Conservation (phyloP, 2,329 filamentous ascomycete genomes). For the Verticillium nubilum region DNA sequence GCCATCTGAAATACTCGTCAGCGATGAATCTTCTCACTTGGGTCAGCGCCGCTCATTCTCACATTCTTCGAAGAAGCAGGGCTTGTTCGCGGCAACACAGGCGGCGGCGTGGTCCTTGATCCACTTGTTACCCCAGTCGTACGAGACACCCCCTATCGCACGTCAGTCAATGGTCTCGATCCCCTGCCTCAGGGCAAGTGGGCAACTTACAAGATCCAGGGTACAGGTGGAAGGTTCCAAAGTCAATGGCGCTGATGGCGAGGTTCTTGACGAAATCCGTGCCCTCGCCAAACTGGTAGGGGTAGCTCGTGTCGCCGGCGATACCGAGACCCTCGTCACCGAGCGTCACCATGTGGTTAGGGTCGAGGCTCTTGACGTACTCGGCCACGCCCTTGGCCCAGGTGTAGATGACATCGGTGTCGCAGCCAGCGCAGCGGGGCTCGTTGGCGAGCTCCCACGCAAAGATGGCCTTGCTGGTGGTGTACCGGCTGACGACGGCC, state of each 20-base stretch:
- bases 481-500: constrained; percentile 43
- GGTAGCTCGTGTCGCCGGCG: constrained; percentile 45
- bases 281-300: constrained; percentile 44
- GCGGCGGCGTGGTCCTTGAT: constrained; percentile 19
- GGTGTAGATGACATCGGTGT: constrained; percentile 49
- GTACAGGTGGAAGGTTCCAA: constrained; percentile 25
- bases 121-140: constrained; percentile 13
- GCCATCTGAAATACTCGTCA: constrained; percentile 13
- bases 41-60: constrained; percentile 6
- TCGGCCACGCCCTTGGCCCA: constrained; percentile 54
- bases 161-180: background rate
- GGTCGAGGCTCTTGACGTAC: constrained; percentile 61
- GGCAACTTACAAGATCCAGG: constrained; percentile 20
- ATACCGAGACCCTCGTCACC: constrained; percentile 51
- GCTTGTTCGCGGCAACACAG: constrained; percentile 20
- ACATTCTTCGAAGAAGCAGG: constrained; percentile 27
- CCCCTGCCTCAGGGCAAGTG: constrained; percentile 8
- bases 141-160: constrained; percentile 8
- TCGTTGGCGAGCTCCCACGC: constrained; percentile 53
- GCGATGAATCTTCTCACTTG: background rate
- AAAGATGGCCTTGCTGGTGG: constrained; percentile 40
- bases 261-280: constrained; percentile 46
- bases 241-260: constrained; percentile 47
- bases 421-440: constrained; percentile 56
- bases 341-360: constrained; percentile 57